phyloP scores from a whole-genome alignment of 2,329 filamentous ascomycete species.

The Sclerotinia glacialis region DNA sequence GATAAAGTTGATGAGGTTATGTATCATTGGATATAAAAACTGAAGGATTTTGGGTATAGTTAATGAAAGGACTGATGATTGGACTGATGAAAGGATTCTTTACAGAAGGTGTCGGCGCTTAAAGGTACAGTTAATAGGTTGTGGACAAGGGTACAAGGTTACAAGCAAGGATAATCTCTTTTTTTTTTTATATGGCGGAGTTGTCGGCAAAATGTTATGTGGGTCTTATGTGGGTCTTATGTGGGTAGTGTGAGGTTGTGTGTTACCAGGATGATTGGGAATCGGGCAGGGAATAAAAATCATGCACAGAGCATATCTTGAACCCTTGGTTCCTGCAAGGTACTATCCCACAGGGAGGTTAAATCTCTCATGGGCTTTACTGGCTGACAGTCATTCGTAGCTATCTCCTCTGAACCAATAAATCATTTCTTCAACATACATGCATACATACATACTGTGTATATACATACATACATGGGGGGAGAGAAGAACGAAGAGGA shows the following conservation, averaged over 20 bases:
- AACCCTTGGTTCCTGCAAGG: conserved; percentile 6
- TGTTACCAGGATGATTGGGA: not conserved
- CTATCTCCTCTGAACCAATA: not conserved
- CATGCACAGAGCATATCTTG: conserved; percentile 7
- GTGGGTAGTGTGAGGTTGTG: no score
- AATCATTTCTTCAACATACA: not conserved
- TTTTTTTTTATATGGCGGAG: not conserved
- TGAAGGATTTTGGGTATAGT: not conserved
- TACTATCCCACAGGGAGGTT: not conserved
- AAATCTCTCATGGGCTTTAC: not conserved
- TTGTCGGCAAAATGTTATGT: conserved; percentile 1
- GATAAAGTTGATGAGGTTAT: not conserved
- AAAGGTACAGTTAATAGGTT: not conserved
- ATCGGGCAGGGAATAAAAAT: not conserved
- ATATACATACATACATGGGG: not conserved
- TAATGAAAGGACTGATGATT: not conserved
- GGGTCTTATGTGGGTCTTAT: no score
- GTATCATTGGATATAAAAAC: not conserved
- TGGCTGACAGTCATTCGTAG: not conserved
- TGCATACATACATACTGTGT: no score
- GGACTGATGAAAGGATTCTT: not conserved
- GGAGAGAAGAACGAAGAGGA: not conserved
- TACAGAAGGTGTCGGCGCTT: conserved; percentile 17
- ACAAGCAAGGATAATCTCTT: conserved; percentile 1
- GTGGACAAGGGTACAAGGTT: conserved; percentile 7